Evolutionary conservation across 225 moss, liverwort and hornwort genomes (phyloP).

Genomic region (Physcomitrellopsis africana): DNA sequence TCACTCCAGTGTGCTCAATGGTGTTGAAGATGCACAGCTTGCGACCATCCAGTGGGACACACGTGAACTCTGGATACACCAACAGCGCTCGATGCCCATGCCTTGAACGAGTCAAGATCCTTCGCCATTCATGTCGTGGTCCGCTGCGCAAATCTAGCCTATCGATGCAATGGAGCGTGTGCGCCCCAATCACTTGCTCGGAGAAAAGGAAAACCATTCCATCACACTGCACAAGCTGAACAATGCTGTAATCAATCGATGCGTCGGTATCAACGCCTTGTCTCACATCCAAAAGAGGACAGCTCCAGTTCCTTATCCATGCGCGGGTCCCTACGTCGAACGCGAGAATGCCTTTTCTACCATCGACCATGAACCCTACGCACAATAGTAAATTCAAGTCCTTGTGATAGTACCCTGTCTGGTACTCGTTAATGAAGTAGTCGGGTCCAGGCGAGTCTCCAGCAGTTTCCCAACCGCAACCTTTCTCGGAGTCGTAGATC

Average conservation of each 20-base stretch:
- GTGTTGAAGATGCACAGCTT: conserved; percentile 44
- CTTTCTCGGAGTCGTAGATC: conserved; percentile 14
- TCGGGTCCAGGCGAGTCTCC: conserved; percentile 33
- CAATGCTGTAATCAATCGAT: conserved; percentile 17
- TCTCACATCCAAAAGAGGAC: conserved; percentile 7
- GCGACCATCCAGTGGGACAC: conserved; percentile 27
- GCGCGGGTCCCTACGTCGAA: conserved; percentile 27
- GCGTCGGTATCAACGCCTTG: background rate
- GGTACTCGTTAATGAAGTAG: conserved; percentile 35
- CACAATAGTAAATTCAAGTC: conserved; percentile 24
- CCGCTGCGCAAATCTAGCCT: conserved; percentile 26
- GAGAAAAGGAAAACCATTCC: conserved; percentile 33
- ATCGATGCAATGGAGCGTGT: conserved; percentile 21
- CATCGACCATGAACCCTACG: conserved; percentile 30
- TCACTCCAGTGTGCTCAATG: conserved; percentile 28
- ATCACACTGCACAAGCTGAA: conserved; percentile 31
- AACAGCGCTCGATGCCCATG: conserved; percentile 28
- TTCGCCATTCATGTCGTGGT: conserved; percentile 20
- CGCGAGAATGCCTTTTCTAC: conserved; percentile 26
- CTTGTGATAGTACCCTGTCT: conserved; percentile 29
- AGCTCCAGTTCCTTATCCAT: conserved; percentile 31
- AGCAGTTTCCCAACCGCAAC: conserved; percentile 5
- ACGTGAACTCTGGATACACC: conserved; percentile 41
- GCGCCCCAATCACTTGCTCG: conserved; percentile 28
- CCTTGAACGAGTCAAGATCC: conserved; percentile 21